A percentile compares a stretch with the other conserved stretches of the same genome.
These are phyloP conservation scores for Annulohypoxylon moriforme DNA, from an alignment of 495 filamentous ascomycete species.

Conservation along the genomic window DNA sequence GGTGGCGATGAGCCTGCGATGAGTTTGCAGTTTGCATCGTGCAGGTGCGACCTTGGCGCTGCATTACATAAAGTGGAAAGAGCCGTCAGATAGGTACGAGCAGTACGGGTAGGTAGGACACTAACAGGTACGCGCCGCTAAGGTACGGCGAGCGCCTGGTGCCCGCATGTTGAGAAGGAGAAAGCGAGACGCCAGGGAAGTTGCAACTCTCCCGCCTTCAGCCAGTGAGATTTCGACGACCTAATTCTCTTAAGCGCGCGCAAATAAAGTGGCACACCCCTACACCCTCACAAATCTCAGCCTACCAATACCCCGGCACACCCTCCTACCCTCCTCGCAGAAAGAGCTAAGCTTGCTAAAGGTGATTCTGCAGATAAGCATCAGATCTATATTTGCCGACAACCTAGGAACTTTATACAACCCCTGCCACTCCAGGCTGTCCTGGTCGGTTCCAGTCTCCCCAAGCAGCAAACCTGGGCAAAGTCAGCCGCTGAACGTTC, in stretches of 20 bases:
- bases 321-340: not conserved
- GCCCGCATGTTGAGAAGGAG: not conserved
- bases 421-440: slow-evolving; percentile 19
- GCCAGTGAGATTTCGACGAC: slow-evolving; percentile 9
- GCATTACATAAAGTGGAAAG: slow-evolving; percentile 9
- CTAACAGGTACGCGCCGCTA: not conserved
- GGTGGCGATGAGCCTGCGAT: slow-evolving; percentile 6
- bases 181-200: slow-evolving; percentile 34
- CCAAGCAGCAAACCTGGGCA: not conserved
- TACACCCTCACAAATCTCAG: slow-evolving; percentile 8
- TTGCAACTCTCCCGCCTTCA: slow-evolving; percentile 1
- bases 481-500: slow-evolving; percentile 32
- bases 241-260: slow-evolving; percentile 29
- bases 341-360: not conserved
- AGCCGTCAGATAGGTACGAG: not conserved
- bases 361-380: slow-evolving; percentile 22
- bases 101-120: not conserved
- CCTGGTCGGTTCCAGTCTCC: slow-evolving; percentile 2
- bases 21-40: slow-evolving; percentile 12
- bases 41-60: slow-evolving; percentile 1
- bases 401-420: slow-evolving; percentile 15
- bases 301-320: slow-evolving; percentile 8
- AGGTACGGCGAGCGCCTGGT: not conserved
- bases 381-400: slow-evolving; percentile 41
- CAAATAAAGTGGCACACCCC: slow-evolving; percentile 24